phyloP scores from a whole-genome alignment of 352 stramenopile genomes.

The Globisporangium carolinianum region DNA sequence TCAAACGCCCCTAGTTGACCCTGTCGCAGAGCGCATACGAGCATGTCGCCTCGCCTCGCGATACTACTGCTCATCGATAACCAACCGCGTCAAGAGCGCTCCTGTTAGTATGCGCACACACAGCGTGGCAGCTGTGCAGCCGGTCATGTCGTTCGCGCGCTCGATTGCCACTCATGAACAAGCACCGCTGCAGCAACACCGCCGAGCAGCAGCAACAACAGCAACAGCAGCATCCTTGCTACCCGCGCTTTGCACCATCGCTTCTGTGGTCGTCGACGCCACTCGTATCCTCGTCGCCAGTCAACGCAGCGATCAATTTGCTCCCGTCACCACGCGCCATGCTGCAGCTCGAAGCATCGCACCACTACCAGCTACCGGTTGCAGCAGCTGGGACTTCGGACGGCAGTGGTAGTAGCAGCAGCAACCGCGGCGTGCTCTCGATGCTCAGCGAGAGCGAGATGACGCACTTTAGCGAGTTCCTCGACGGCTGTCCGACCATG shows the following conservation, averaged over 20 bases:
- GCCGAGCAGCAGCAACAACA: too few species aligned
- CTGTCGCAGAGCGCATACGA: not conserved
- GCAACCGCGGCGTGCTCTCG: not conserved
- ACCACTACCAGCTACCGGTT: not conserved
- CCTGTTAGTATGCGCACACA: not conserved
- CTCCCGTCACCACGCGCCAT: not conserved
- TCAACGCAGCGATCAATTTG: not conserved
- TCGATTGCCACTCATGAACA: not conserved
- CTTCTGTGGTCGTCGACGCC: not conserved
- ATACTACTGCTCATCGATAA: not conserved
- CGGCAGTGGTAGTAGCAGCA: too few species aligned
- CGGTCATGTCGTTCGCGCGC: not conserved
- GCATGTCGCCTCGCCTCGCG: not conserved
- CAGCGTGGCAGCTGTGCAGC: not conserved
- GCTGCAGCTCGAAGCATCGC: not conserved
- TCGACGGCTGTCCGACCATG: constrained; percentile 1
- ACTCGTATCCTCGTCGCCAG: not conserved
- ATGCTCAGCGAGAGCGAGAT: constrained; percentile 9
- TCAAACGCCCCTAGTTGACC: not conserved
- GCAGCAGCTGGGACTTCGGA: not conserved
- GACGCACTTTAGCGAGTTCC: constrained; percentile 6
- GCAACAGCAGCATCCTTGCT: too few species aligned
- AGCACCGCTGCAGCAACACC: not conserved
- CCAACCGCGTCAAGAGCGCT: not conserved
- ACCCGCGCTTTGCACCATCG: too few species aligned